Base-by-base conservation (phyloP, 2,329 filamentous ascomycete genomes). In the Fusarium papillatum region DNA sequence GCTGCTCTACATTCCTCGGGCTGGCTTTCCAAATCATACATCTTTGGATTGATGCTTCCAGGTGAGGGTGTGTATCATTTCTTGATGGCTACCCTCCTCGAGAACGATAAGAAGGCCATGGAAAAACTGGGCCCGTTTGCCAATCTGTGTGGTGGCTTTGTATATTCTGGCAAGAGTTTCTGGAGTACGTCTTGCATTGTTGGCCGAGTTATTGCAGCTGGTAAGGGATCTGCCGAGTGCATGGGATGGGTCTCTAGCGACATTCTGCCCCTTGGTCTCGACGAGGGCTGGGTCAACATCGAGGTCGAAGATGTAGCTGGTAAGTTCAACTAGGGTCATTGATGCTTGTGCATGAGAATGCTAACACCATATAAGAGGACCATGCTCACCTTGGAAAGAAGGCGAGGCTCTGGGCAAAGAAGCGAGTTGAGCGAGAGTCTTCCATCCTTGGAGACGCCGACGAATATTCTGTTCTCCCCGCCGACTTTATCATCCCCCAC, bases 241-340 rank as follows among this genome's bases (percentile, higher is more conserved):
- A 91, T 93, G 90, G 92, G 92, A 64, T 93, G 92, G 92, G 86
- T 94, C 65, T 92, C 91, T 14, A 92, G 89, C 36, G 89, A 91
- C 65, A 86, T 93, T 22, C 78, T 87, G 2, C 91, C 91, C 0
- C 80, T 85, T 16, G 88, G 87, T 0, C 77, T 88, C 19, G 83
- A 82, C 9, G 88, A 91, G 59, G 90, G 90, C 13, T 93, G 91
- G 90, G 82, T 92, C 22, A 88, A 90, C 68, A 87, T 93, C 59
- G 87, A 90, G 26, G 88, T 88, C 17, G 87, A 90, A 64, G 86
- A 90, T 64, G 85, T 90, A 31, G 82, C 84, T 48, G 89, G 89
- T 89, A 83, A 84, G 86, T 53, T 62, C 7, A 43, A 53, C 22
- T 55, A 26, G 7, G 14, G 17, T 43, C 13, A 26, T 22, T 69